Evolutionary conservation across 106 monocot genomes (phyloP).

Genomic region (Alisma plantagoaquatica): DNA sequence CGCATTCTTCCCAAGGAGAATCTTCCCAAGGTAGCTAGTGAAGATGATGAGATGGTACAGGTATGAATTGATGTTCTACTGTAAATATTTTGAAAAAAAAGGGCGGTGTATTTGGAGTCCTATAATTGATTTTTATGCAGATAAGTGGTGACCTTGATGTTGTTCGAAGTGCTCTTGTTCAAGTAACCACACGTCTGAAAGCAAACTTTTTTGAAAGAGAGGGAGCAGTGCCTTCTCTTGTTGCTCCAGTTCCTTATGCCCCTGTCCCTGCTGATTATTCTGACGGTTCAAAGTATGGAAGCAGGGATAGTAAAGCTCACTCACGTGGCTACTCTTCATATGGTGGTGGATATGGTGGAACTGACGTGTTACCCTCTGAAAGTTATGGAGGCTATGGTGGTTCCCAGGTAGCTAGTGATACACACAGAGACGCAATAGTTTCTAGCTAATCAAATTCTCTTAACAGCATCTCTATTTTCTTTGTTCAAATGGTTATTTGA

Average conservation of each 20-base stretch:
- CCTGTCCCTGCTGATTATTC: conserved; percentile 23
- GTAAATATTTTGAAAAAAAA: background rate
- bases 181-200: conserved; percentile 57
- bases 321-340: conserved; percentile 41
- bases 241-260: conserved; percentile 29
- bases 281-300: conserved; percentile 37
- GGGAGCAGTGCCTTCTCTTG: conserved; percentile 27
- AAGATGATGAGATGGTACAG: conserved; percentile 91
- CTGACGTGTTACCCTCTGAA: conserved; percentile 23
- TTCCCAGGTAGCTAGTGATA: conserved; percentile 33
- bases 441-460: conserved; percentile 40
- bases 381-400: conserved; percentile 37
- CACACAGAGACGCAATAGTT: no score
- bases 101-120: no score
- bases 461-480: no score
- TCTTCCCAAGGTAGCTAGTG: conserved; percentile 66
- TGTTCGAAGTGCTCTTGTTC: conserved; percentile 55
- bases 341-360: conserved; percentile 27
- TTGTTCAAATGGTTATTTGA: no score
- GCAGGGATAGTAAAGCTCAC: conserved; percentile 34
- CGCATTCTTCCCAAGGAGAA: conserved; percentile 73
- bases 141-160: conserved; percentile 68
- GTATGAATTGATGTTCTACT: conserved; percentile 11
- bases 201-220: conserved; percentile 76
- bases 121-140: conserved; percentile 35